These are phyloP conservation scores for Globisporangium rhizosaccharum DNA, from an alignment of 352 stramenopile genomes.

Conservation along the genomic window DNA sequence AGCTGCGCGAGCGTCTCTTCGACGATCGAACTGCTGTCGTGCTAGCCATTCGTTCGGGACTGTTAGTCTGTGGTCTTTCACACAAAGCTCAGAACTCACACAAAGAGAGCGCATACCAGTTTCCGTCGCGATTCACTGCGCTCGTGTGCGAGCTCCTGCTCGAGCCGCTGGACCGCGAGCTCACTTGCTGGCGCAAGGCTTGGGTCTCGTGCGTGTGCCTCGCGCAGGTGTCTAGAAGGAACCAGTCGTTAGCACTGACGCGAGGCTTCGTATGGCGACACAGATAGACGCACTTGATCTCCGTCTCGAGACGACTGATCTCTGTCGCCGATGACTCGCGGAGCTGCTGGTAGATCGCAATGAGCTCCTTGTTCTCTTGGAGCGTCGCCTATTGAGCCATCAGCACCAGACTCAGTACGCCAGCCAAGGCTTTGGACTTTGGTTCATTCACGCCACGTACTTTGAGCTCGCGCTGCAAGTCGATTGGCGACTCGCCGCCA, in stretches of 20 bases:
- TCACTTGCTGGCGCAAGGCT: background rate
- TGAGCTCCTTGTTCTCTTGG: conserved; percentile 69
- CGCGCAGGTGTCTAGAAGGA: too few species aligned
- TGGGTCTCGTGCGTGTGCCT: too few species aligned
- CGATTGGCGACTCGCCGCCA: conserved; percentile 17
- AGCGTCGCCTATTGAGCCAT: conserved; percentile 35
- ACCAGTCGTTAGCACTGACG: background rate
- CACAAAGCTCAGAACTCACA: background rate
- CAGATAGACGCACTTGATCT: conserved; percentile 38
- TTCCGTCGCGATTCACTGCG: conserved; percentile 29
- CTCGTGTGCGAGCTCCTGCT: conserved; percentile 26
- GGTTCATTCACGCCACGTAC: conserved; percentile 1
- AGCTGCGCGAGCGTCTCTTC: conserved; percentile 56
- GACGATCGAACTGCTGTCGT: conserved; percentile 42
- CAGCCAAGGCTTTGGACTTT: background rate
- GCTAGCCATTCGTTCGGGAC: conserved; percentile 12
- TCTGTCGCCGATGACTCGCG: conserved; percentile 50
- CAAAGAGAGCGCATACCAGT: conserved; percentile 17
- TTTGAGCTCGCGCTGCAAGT: conserved; percentile 49
- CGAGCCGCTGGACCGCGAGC: background rate
- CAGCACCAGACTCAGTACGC: background rate
- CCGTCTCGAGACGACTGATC: conserved; percentile 33
- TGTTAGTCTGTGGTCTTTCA: too few species aligned
- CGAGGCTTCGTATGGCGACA: background rate
- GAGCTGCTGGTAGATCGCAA: conserved; percentile 66